phyloP scores from a whole-genome alignment of 169 alveolate species.

The Plasmodium coatneyi region DNA sequence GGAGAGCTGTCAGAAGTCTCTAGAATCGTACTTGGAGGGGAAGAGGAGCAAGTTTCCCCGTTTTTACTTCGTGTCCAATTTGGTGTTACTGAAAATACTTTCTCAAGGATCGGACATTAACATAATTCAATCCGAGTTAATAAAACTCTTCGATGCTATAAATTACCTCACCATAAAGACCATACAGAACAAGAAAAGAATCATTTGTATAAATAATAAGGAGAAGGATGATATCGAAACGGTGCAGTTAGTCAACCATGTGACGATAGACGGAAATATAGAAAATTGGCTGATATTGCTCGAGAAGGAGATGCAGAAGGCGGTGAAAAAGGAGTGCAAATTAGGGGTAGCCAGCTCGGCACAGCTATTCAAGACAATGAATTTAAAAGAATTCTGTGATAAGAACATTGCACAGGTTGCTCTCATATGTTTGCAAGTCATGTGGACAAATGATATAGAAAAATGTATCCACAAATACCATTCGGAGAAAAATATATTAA shows the following conservation, averaged over 20 bases:
- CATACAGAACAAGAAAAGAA: constrained; percentile 78
- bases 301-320: constrained; percentile 92
- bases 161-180: constrained; percentile 91
- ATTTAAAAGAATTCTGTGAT: constrained; percentile 91
- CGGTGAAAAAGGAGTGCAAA: constrained; percentile 90
- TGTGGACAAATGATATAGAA: constrained; percentile 95
- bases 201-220: constrained; percentile 85
- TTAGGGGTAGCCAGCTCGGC: constrained; percentile 85
- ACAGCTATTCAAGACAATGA: constrained; percentile 86
- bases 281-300: constrained; percentile 96
- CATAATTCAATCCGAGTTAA: constrained; percentile 94
- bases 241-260: constrained; percentile 91
- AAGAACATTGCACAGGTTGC: constrained; percentile 94
- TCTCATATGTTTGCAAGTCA: constrained; percentile 92
- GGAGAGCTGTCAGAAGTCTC: constrained; percentile 95
- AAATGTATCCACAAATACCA: constrained; percentile 93
- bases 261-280: constrained; percentile 96
- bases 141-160: constrained; percentile 96
- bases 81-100: constrained; percentile 94
- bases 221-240: constrained; percentile 92
- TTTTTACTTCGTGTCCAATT: constrained; percentile 96
- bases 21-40: constrained; percentile 95
- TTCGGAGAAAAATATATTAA: constrained; percentile 85
- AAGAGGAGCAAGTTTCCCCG: constrained; percentile 98
- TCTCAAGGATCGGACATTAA: constrained; percentile 97